Base-by-base conservation (phyloP, 768 basidiomycete genomes). In the Sutorius australiensis region DNA sequence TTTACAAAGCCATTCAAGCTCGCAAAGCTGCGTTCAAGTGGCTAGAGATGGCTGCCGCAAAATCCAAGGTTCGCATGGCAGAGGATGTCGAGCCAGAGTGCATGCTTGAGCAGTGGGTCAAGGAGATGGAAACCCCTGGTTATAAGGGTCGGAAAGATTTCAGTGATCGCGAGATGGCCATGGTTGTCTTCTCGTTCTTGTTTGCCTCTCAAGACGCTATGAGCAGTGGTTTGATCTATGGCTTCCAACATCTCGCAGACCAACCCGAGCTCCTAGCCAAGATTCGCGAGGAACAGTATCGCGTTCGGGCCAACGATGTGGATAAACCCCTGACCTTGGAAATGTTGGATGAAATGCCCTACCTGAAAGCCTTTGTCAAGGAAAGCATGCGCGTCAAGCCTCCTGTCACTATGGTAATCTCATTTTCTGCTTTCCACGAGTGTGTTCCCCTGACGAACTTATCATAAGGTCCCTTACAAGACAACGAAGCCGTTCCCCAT, bases 121-220 rank as follows among this genome's bases (percentile, higher is more conserved):
- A 78, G 58, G 79, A 83, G 45, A 77, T 97, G 64, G 72, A 77
- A 36, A 83, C 84, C 24, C 86, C 80, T 14, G 65, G 67, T 70
- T 67, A 75, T 65, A 95, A 94, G 69, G 86, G 88, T 58, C 83
- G 85, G 58, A 81, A 76, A 56, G 91, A 98, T 56, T 98, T 94
- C 74, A 89, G 84, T 59, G 89, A 98, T 69, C 78, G 80, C 60
- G 95, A 99, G 73, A 98, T 98, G 83, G 93, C 91, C 28, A 90
- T 97, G 86, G 95, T 97, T 64, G 73, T 99, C 37, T 86, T 99
- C 66, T 93, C 91, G 11, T 98, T 98, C 85, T 75, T 99, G 49
- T 98, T 98, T 64, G 97, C 92, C 2, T 89, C 86, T 24, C 92
- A 97, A 75, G 97, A 99, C 67, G 97, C 97, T 44, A 98, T 99